phyloP scores from a whole-genome alignment of 2,329 filamentous ascomycete genomes.

The Colletotrichum plurivorum region DNA sequence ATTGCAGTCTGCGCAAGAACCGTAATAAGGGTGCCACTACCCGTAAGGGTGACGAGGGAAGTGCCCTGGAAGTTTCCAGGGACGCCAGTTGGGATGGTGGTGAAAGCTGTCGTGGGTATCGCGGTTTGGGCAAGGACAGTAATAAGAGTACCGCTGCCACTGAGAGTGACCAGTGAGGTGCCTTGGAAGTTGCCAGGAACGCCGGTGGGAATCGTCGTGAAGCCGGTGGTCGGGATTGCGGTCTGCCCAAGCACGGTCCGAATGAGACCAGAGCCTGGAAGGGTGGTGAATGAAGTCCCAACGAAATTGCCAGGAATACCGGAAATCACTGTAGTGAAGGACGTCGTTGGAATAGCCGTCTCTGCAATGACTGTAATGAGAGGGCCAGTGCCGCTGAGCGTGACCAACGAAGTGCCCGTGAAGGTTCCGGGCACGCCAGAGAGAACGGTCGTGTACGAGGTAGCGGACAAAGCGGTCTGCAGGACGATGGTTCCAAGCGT shows the following conservation, averaged over 20 bases:
- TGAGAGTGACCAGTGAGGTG: not conserved
- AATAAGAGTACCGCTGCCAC: not conserved
- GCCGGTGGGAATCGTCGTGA: slow-evolving; percentile 1
- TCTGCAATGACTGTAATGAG: not conserved
- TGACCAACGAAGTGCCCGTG: not conserved
- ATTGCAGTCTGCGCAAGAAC: slow-evolving; percentile 18
- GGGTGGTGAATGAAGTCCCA: slow-evolving; percentile 6
- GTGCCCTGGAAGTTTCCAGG: slow-evolving; percentile 16
- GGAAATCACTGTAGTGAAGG: not conserved
- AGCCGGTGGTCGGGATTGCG: not conserved
- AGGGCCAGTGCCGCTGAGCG: not conserved
- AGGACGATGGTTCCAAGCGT: slow-evolving; percentile 10
- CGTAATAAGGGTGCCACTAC: not conserved
- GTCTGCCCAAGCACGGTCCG: not conserved
- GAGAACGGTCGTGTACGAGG: slow-evolving; percentile 3
- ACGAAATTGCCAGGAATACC: not conserved
- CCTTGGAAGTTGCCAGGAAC: slow-evolving; percentile 2
- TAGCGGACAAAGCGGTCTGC: slow-evolving; percentile 14
- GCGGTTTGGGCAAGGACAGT: slow-evolving; percentile 22
- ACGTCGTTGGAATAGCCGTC: not conserved
- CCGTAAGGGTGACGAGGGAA: not conserved
- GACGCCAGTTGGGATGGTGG: not conserved
- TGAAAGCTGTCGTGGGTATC: not conserved
- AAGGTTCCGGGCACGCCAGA: slow-evolving; percentile 21
- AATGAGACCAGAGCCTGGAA: slow-evolving; percentile 1